Evolutionary conservation across 257 asterid genomes (phyloP).

Genomic region (Jacaranda copaia): DNA sequence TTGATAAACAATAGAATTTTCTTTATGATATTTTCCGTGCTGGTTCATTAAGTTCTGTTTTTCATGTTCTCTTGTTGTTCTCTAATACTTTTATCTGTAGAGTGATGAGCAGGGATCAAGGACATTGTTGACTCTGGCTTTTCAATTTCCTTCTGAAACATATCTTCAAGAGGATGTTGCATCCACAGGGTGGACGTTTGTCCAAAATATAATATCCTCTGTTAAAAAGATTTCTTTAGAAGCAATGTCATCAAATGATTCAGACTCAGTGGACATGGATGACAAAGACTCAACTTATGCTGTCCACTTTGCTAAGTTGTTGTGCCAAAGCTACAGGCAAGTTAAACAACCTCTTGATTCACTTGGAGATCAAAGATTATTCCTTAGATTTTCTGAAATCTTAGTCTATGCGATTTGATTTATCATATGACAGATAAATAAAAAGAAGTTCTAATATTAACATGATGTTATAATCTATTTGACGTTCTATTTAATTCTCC

Average conservation of each 20-base stretch:
- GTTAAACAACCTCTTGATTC: not conserved
- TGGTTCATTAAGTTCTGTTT: conserved; percentile 1
- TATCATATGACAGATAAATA: not conserved
- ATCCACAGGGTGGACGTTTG: conserved; percentile 44
- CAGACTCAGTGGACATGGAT: not conserved
- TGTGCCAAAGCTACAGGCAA: conserved; percentile 30
- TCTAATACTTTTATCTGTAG: conserved; percentile 2
- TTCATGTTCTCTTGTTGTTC: not conserved
- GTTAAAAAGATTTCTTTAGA: conserved; percentile 29
- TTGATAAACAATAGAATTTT: no score
- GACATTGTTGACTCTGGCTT: conserved; percentile 42
- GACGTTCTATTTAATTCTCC: no score
- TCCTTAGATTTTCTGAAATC: not conserved
- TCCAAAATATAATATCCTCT: conserved; percentile 37
- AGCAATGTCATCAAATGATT: not conserved
- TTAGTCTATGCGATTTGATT: not conserved
- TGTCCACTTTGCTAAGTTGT: not conserved
- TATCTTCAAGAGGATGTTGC: conserved; percentile 36
- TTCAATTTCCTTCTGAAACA: conserved; percentile 52
- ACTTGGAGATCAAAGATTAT: not conserved
- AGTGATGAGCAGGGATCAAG: conserved; percentile 29
- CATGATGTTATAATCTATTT: no score
- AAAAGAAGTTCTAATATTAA: not conserved
- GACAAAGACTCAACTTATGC: not conserved
- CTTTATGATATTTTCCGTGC: no score